Base-by-base conservation (phyloP, 2,329 filamentous ascomycete genomes). In the Ophiostoma ulmi region DNA sequence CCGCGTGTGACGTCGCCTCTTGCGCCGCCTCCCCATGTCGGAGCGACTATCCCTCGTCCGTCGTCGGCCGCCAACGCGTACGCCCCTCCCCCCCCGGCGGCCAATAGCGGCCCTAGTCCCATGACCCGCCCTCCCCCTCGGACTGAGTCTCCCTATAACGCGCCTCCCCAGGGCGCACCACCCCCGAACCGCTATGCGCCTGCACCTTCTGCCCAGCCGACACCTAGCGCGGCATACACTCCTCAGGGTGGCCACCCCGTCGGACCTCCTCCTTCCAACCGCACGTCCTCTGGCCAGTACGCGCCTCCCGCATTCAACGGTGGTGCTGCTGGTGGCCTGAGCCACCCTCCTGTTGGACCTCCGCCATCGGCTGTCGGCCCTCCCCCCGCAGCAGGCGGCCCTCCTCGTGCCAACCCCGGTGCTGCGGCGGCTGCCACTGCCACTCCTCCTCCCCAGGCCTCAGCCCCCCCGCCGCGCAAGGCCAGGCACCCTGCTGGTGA, bases 91-190 rank as follows among this genome's bases (percentile, higher is more conserved):
- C 81, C 84, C 7, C 80, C 84, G 13, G 76, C 72, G 0, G 73
- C 76, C 58, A 72, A 78, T 36, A 66, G 75, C 67, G 75, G 76
- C 20, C 65, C 78, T 38, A 76, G 77, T 66, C 75, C 80, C 61
- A 73, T 76, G 72, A 75, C 79, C 69, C 86, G 88, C 61, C 86
- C 87, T 26, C 85, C 92, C 69, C 86, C 89, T 31, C 89, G 93
- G 74, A 93, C 90, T 38, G 86, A 90, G 5, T 97, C 94, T 36
- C 94, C 94, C 6, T 97, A 97, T 80, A 93, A 94, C 76, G 87
- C 91, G 52, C 91, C 94, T 70, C 91, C 92, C 7, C 82, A 89
- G 39, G 85, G 84, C 22, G 83, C 87, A 5, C 89, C 91, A n/a
- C 87, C 90, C 6, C 86, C 88, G 11, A 92, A 88, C 81, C 85